Conservation (phyloP, 768 basidiomycete genomes). For the Pulveroboletus sp. region DNA sequence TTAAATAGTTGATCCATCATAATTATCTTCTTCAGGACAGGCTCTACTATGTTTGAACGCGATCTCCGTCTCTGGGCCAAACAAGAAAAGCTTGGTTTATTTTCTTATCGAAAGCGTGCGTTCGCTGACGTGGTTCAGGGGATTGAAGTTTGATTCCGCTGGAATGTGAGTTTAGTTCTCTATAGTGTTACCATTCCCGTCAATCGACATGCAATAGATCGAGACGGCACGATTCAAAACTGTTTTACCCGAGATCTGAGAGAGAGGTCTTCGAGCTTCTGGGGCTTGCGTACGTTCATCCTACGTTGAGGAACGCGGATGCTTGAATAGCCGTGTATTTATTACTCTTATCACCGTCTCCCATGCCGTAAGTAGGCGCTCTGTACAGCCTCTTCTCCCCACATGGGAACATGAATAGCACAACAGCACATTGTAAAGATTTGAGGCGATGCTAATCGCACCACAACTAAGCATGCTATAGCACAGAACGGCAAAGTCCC, state of each 20-base stretch:
- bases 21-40: slow-evolving; percentile 51
- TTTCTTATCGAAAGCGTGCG: neutral
- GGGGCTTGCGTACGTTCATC: slow-evolving; percentile 67
- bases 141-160: slow-evolving; percentile 81
- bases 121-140: slow-evolving; percentile 37
- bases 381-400: no score
- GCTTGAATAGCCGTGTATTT: slow-evolving; percentile 36
- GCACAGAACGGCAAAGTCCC: no score
- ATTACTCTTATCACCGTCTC: no score
- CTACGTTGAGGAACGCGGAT: slow-evolving; percentile 69
- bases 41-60: slow-evolving; percentile 86
- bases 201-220: slow-evolving; percentile 29
- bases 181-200: neutral
- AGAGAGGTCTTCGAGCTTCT: slow-evolving; percentile 69
- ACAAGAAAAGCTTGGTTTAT: slow-evolving; percentile 42
- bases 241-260: slow-evolving; percentile 59
- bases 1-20: neutral
- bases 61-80: slow-evolving; percentile 79
- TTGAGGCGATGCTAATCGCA: no score
- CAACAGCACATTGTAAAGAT: no score
- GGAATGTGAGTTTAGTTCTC: slow-evolving; percentile 53
- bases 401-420: no score
- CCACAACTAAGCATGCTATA: no score
- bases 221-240: slow-evolving; percentile 58
- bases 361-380: no score